Conservation (phyloP, 331 rosid genomes). For the Malus hybrid region DNA sequence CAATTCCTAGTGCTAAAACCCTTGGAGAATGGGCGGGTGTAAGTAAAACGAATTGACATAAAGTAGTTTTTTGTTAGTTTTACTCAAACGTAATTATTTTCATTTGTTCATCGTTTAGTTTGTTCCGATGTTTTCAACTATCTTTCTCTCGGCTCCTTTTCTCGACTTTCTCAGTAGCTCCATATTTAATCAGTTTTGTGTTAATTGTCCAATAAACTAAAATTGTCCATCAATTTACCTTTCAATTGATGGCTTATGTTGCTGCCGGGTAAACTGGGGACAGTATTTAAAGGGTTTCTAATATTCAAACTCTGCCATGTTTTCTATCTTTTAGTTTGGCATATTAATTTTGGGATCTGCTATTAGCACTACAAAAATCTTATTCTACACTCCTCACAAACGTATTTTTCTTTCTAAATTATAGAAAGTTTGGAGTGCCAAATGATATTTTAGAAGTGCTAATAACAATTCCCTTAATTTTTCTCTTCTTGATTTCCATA, state of each 20-base stretch:
- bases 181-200: too few species aligned
- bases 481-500: background rate
- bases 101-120: background rate
- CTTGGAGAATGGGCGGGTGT: conserved; percentile 38
- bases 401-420: too few species aligned
- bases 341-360: background rate
- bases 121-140: background rate
- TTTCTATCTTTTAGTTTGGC: background rate
- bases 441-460: too few species aligned
- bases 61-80: background rate
- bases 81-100: background rate
- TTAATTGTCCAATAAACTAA: background rate
- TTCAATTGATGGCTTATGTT: background rate
- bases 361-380: too few species aligned
- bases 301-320: background rate
- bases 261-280: background rate
- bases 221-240: background rate
- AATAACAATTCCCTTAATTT: background rate
- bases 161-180: too few species aligned
- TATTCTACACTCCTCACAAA: too few species aligned
- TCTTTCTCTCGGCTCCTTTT: too few species aligned
- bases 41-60: background rate
- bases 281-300: background rate
- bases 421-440: too few species aligned
- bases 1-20: conserved; percentile 28